These are phyloP conservation scores for Endocalyx cinctus DNA, from an alignment of 2,329 filamentous ascomycete species.

Conservation along the genomic window DNA sequence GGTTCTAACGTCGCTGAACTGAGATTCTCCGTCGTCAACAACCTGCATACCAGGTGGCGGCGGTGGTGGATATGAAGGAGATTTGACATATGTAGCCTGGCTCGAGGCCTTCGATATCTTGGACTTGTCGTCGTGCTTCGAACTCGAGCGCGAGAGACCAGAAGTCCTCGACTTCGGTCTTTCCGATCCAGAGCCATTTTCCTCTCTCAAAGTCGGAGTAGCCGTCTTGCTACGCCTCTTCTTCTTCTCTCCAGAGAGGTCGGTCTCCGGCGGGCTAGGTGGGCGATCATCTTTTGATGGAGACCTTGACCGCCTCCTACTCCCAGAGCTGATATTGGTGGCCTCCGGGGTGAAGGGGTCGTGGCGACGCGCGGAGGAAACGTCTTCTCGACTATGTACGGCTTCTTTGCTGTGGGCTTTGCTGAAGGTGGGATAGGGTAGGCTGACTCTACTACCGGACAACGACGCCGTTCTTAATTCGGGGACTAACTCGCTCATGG, in stretches of 20 bases:
- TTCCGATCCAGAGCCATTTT: conserved; percentile 28
- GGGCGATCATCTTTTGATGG: conserved; percentile 44
- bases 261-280: conserved; percentile 62
- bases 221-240: conserved; percentile 32
- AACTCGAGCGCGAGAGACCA: conserved; percentile 37
- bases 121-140: conserved; percentile 45
- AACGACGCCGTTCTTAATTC: conserved; percentile 21
- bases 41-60: conserved; percentile 28
- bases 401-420: conserved; percentile 90
- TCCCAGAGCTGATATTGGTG: conserved; percentile 59
- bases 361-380: conserved; percentile 25
- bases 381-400: conserved; percentile 58
- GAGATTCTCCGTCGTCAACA: conserved; percentile 20
- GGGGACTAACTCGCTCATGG: conserved; percentile 27
- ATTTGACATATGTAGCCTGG: conserved; percentile 49
- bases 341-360: conserved; percentile 64
- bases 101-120: conserved; percentile 55
- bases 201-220: conserved; percentile 32
- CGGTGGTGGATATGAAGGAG: conserved; percentile 23
- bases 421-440: conserved; percentile 31
- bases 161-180: conserved; percentile 43
- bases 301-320: conserved; percentile 44
- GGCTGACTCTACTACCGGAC: conserved; percentile 24
- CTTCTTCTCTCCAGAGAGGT: conserved; percentile 45
- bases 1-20: conserved; percentile 29